These are phyloP conservation scores for Colletotrichum tropicale DNA, from an alignment of 2,329 filamentous ascomycete genomes.

Conservation along the genomic window DNA sequence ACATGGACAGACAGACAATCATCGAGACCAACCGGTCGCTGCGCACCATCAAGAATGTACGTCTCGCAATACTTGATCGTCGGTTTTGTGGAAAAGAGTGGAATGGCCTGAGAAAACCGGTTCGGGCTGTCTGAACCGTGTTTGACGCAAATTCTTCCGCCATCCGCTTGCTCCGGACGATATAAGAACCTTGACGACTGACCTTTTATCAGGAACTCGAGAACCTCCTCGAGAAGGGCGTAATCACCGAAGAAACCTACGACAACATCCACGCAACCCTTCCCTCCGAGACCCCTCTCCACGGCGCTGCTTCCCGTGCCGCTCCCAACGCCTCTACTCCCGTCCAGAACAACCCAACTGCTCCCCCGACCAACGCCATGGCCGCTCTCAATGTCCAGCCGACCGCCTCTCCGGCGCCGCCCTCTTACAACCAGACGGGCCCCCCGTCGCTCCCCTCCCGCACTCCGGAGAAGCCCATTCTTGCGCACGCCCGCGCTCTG, in stretches of 20 bases:
- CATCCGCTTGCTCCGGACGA: neutral
- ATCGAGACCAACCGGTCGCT: conserved; percentile 83
- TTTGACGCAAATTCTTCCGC: neutral
- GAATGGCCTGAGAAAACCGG: neutral
- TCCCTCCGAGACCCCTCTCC: conserved; percentile 70
- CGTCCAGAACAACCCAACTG: conserved; percentile 29
- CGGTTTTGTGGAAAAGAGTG: neutral
- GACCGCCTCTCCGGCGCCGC: conserved; percentile 45
- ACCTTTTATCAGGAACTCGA: conserved; percentile 79
- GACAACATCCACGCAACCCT: conserved; percentile 77
- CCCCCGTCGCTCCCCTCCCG: conserved; percentile 45
- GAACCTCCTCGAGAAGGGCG: conserved; percentile 80
- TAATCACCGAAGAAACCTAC: conserved; percentile 78
- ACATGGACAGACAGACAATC: conserved; percentile 59
- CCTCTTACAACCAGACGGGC: conserved; percentile 55
- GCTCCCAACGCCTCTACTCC: conserved; percentile 33
- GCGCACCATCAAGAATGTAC: conserved; percentile 83
- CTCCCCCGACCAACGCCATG: conserved; percentile 41
- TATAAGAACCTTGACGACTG: neutral
- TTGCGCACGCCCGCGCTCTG: conserved; percentile 79
- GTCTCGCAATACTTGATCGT: conserved; percentile 27
- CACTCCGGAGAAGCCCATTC: conserved; percentile 54
- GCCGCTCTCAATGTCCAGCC: conserved; percentile 43
- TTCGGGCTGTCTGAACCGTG: neutral
- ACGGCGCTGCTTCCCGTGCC: conserved; percentile 48